These are phyloP conservation scores for Hyaloraphidium curvatum DNA, from an alignment of 192 early-diverging fungal species.

Conservation along the genomic window DNA sequence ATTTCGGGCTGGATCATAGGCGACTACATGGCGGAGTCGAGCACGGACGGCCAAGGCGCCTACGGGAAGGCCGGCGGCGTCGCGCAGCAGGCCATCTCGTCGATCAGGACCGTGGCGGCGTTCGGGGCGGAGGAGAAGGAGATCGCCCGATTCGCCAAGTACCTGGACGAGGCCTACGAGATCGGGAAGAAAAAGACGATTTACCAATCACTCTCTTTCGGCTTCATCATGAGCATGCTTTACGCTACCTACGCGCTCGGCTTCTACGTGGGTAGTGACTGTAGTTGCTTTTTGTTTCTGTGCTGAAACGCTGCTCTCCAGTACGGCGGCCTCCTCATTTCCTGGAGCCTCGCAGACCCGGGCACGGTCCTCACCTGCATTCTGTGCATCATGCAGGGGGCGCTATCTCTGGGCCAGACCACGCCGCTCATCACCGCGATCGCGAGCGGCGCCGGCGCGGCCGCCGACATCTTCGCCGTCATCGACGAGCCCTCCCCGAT, in stretches of 20 bases:
- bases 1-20: too few species aligned
- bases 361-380: neutral
- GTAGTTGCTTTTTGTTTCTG: too few species aligned
- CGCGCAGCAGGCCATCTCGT: constrained; percentile 63
- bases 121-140: constrained; percentile 65
- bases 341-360: neutral
- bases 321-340: too few species aligned
- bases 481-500: neutral
- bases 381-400: neutral
- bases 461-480: neutral
- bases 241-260: too few species aligned
- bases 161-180: constrained; percentile 1
- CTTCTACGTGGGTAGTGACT: too few species aligned
- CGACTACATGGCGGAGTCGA: too few species aligned
- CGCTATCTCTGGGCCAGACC: neutral
- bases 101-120: constrained; percentile 72
- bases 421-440: neutral
- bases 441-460: too few species aligned
- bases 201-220: too few species aligned
- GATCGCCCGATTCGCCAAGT: constrained; percentile 32
- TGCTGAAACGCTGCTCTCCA: neutral
- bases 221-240: too few species aligned
- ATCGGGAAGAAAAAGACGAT: too few species aligned
- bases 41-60: too few species aligned
- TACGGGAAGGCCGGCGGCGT: constrained; percentile 71